Percentiles rank a stretch among this genome's conserved stretches.
phyloP scores from a whole-genome alignment of 345 rosid genomes.

The Sisymbrium altissimum region DNA sequence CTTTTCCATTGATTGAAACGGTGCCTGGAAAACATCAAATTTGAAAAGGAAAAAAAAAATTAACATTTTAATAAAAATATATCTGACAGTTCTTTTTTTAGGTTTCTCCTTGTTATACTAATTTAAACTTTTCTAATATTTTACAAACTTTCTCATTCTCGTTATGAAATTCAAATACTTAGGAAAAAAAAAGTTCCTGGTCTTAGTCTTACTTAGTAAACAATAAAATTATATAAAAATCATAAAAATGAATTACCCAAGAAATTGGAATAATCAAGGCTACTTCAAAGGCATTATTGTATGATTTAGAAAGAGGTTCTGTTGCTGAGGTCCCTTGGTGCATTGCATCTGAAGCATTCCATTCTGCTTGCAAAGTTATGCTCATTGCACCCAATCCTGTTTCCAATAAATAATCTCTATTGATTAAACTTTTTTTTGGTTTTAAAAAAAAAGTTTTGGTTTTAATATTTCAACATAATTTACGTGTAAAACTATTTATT shows the following conservation, averaged over 20 bases:
- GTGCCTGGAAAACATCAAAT: constrained; percentile 17
- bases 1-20: constrained; percentile 28
- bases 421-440: background rate
- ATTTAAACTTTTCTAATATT: too few species aligned
- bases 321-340: constrained; percentile 63
- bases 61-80: background rate
- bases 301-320: constrained; percentile 34
- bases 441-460: too few species aligned
- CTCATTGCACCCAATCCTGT: constrained; percentile 75
- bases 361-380: constrained; percentile 93
- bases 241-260: constrained; percentile 23
- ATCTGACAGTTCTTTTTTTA: too few species aligned
- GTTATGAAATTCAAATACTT: too few species aligned
- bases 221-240: background rate
- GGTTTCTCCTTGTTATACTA: too few species aligned
- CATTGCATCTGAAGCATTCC: constrained; percentile 87
- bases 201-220: background rate
- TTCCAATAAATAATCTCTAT: background rate
- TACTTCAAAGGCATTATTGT: constrained; percentile 13
- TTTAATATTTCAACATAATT: background rate
- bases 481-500: background rate
- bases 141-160: too few species aligned
- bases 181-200: too few species aligned
- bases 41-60: background rate
- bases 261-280: constrained; percentile 16